Evolutionary conservation across 805 yeast genomes (phyloP).

Genomic region (Metschnikowia peoriensis): DNA sequence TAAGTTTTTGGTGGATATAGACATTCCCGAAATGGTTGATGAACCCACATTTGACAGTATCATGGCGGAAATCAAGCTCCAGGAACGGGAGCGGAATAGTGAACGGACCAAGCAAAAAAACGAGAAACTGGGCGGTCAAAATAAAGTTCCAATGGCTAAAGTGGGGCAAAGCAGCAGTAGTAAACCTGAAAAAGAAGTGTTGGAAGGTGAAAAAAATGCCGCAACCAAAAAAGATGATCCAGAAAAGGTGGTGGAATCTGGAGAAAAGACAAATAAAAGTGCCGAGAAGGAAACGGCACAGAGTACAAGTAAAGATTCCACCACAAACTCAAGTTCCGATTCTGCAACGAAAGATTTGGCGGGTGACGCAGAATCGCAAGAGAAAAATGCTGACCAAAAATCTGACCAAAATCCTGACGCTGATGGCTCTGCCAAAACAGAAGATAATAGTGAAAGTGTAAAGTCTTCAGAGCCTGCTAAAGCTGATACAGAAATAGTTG

Average conservation of each 20-base stretch:
- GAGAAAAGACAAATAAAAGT: not conserved
- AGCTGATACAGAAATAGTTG: not conserved
- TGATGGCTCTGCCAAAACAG: not conserved
- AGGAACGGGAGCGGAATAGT: constrained; percentile 3
- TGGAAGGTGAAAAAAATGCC: not conserved
- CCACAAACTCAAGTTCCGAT: not conserved
- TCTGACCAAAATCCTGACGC: not conserved
- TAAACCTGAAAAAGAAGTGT: not conserved
- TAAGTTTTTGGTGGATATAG: constrained; percentile 66
- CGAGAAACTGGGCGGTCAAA: not conserved
- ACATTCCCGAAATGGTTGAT: constrained; percentile 64
- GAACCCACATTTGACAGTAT: constrained; percentile 57
- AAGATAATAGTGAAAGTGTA: too few species aligned
- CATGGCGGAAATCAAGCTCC: constrained; percentile 42
- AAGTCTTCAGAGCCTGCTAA: too few species aligned
- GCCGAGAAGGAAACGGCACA: not conserved
- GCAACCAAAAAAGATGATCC: too few species aligned
- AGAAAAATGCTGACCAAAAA: not conserved
- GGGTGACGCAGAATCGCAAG: not conserved
- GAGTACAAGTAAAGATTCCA: not conserved
- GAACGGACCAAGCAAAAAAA: constrained; percentile 1
- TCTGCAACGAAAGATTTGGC: not conserved
- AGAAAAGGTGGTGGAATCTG: not conserved
- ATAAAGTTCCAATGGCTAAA: not conserved
- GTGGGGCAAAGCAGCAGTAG: not conserved